Base-by-base conservation (phyloP, 345 rosid species). In the Leavenworthia alabamica region DNA sequence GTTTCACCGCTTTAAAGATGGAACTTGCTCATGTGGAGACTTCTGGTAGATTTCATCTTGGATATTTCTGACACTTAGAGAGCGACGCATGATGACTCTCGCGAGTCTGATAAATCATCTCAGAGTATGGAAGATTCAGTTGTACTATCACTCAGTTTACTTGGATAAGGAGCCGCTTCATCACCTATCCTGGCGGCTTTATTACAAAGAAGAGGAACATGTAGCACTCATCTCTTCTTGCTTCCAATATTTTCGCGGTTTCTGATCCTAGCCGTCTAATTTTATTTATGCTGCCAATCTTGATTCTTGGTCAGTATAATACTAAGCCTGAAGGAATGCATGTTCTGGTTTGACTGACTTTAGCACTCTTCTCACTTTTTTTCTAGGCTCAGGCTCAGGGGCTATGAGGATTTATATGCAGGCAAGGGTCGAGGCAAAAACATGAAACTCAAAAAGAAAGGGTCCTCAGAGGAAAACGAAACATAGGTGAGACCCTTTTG, bases 11-110 rank as follows among this genome's bases (percentile, higher is more conserved):
- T 92, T 86, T 54, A 86, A 81, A 77, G 83, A 85, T 85, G 98
- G 98, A 75, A 71, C 69, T 6, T 92, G 98, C 74, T 92, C 95
- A 20, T 92, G 96, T 3, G 93, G 95, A 64, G 96, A 92, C 79
- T 92, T 92, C 75, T 89, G 98, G 98, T 92, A 76, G 86, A 49
- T 41, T 31, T 37, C 14, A 14, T 20, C 32, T 8, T 61, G 36
- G 41, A n/a, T n/a, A n/a, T n/a, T n/a, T n/a, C n/a, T n/a, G n/a
- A n/a, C n/a, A n/a, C n/a, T n/a, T n/a, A n/a, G n/a, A n/a, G n/a
- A n/a, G n/a, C n/a, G 0, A 56, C 36, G 37, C 42, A 58, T 65
- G 47, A 26, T 33, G 54, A 23, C 11, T 46, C 23, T 24, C 11
- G 43, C 22, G 12, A 50, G 24, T 64, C 55, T 68, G 42, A 17